Evolutionary conservation across 805 yeast genomes (phyloP).

Genomic region (Wickerhamiella occidentalis): DNA sequence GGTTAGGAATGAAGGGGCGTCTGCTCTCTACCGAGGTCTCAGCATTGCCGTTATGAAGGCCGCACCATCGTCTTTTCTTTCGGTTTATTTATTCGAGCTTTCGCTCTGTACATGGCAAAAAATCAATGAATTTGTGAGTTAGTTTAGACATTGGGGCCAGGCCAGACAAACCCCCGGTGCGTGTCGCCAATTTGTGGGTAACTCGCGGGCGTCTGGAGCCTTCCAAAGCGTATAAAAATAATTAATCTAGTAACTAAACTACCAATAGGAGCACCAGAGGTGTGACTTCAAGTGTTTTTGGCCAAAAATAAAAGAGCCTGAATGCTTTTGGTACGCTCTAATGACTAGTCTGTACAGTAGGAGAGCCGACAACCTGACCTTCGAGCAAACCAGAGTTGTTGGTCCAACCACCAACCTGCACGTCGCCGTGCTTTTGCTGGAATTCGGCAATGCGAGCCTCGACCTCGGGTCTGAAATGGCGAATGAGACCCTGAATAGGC

Average conservation of each 20-base stretch:
- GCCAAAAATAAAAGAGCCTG: too few species aligned
- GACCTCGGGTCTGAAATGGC: slow-evolving; percentile 73
- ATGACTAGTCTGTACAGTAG: slow-evolving; percentile 14
- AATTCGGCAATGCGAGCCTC: slow-evolving; percentile 61
- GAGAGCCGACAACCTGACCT: slow-evolving; percentile 48
- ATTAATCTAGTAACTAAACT: slow-evolving; percentile 4
- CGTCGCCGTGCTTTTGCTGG: slow-evolving; percentile 38
- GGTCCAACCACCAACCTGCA: slow-evolving; percentile 70
- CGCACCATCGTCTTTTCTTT: slow-evolving; percentile 57
- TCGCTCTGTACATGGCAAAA: slow-evolving; percentile 16
- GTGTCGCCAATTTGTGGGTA: too few species aligned
- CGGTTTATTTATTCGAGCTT: slow-evolving; percentile 50
- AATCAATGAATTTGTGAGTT: too few species aligned
- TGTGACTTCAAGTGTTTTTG: not conserved
- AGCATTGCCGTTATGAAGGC: slow-evolving; percentile 58
- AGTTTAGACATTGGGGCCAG: too few species aligned
- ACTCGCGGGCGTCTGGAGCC: too few species aligned
- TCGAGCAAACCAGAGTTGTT: slow-evolving; percentile 43
- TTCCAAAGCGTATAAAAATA: not conserved
- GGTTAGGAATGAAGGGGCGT: slow-evolving; percentile 43
- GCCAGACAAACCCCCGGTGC: too few species aligned
- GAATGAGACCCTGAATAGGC: slow-evolving; percentile 84
- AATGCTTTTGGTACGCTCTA: not conserved
- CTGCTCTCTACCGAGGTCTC: slow-evolving; percentile 63
- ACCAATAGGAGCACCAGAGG: not conserved